A percentile compares a stretch with the other conserved stretches of the same genome.
Evolutionary conservation across 371 early-diverging fungal genomes (phyloP).

Genomic region (Saksenaea vasiformis): DNA sequence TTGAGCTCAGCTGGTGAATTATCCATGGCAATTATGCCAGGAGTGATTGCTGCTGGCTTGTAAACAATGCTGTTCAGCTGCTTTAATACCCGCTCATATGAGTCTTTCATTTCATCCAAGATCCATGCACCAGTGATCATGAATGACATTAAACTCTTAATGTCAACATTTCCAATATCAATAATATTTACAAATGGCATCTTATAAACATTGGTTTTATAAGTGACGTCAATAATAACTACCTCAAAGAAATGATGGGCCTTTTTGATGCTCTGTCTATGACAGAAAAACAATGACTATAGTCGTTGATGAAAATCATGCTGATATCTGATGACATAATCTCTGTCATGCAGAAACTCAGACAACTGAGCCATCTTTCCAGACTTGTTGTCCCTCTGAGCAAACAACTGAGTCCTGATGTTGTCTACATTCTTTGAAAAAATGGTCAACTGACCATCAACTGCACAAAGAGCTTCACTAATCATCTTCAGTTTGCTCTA

Average conservation of each 20-base stretch:
- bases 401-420: neutral
- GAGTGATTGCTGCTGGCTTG: too few species aligned
- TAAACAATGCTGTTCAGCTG: too few species aligned
- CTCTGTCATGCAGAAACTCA: neutral
- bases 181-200: conserved; percentile 1
- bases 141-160: too few species aligned
- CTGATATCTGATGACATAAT: too few species aligned
- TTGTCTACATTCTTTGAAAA: neutral
- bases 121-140: too few species aligned
- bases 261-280: neutral
- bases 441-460: neutral
- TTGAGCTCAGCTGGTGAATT: too few species aligned
- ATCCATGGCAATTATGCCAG: too few species aligned
- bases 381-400: neutral
- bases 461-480: neutral
- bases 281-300: too few species aligned
- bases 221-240: neutral
- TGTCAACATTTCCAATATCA: too few species aligned
- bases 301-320: too few species aligned
- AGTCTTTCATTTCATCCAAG: too few species aligned
- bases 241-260: neutral
- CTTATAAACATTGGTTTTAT: conserved; percentile 3
- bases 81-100: too few species aligned
- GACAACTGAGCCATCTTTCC: neutral
- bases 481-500: neutral